These are phyloP conservation scores for Leccinum ochraceum DNA, from an alignment of 768 basidiomycete species.

Conservation along the genomic window DNA sequence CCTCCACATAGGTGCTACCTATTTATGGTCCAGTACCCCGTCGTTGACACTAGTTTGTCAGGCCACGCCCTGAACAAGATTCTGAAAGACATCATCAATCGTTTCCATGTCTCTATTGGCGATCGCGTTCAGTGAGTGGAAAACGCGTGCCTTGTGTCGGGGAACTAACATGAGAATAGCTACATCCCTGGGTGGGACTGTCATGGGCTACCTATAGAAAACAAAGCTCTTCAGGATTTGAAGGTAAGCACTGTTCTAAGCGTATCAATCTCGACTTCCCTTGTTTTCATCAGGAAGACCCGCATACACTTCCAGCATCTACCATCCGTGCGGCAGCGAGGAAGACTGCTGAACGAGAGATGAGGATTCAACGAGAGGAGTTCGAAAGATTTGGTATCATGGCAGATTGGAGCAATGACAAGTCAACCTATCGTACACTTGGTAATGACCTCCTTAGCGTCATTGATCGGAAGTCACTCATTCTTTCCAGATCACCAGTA, in stretches of 20 bases:
- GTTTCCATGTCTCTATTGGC: constrained; percentile 80
- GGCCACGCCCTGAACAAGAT: constrained; percentile 38
- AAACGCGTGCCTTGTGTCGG: neutral
- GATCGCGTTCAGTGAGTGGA: constrained; percentile 73
- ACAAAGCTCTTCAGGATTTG: constrained; percentile 82
- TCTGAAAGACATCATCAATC: constrained; percentile 58
- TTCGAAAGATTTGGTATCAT: constrained; percentile 85
- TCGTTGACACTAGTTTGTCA: constrained; percentile 30
- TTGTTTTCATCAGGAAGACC: constrained; percentile 44
- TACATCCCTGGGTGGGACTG: constrained; percentile 96
- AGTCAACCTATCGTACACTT: constrained; percentile 80
- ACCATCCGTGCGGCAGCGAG: constrained; percentile 74
- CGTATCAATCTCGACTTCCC: neutral
- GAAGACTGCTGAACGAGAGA: constrained; percentile 69
- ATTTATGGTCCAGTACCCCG: neutral
- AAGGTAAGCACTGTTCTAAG: constrained; percentile 45
- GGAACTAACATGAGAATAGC: constrained; percentile 41
- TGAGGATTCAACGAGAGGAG: constrained; percentile 74
- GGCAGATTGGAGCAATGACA: constrained; percentile 75
- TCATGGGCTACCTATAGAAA: constrained; percentile 96
- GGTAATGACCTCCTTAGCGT: constrained; percentile 45
- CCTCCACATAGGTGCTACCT: constrained; percentile 81
- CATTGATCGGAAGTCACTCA: neutral
- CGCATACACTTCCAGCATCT: constrained; percentile 53
- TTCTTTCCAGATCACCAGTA: constrained; percentile 69